phyloP scores from a whole-genome alignment of 176 grass and related monocot species.

The Dendrocalamus sinicus region DNA sequence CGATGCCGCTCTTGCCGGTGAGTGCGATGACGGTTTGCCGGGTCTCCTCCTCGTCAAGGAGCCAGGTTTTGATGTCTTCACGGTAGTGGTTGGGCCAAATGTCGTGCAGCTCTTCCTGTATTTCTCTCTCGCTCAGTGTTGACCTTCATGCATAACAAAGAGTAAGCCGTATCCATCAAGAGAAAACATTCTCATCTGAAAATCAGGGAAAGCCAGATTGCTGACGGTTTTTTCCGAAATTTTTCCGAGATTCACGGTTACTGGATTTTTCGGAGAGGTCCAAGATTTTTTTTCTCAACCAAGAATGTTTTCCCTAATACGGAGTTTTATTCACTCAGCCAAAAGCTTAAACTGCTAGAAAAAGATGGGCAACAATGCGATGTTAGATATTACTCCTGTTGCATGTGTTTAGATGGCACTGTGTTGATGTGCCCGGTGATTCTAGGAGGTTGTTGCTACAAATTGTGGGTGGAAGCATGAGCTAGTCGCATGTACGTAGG shows the following conservation, averaged over 20 bases:
- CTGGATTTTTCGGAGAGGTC: no score
- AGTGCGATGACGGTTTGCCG: background rate
- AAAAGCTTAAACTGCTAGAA: background rate
- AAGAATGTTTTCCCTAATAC: background rate
- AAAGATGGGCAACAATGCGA: background rate
- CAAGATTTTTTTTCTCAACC: background rate
- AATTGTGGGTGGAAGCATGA: no score
- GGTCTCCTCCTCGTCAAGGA: background rate
- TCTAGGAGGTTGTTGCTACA: no score
- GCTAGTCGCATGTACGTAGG: no score
- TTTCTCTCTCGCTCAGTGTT: background rate
- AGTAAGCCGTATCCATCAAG: background rate
- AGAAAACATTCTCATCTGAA: background rate
- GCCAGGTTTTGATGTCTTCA: background rate
- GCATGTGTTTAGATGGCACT: no score
- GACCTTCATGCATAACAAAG: background rate
- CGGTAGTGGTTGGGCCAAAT: background rate
- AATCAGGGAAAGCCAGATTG: background rate
- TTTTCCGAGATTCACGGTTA: background rate
- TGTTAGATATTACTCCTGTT: no score
- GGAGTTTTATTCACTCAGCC: no score
- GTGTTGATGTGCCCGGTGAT: no score
- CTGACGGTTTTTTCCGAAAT: background rate
- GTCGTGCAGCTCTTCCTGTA: background rate
- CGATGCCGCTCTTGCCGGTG: conserved; percentile 26